Evolutionary conservation across 2,329 filamentous ascomycete species (phyloP).

Genomic region (Ascochyta viciae-villosae): DNA sequence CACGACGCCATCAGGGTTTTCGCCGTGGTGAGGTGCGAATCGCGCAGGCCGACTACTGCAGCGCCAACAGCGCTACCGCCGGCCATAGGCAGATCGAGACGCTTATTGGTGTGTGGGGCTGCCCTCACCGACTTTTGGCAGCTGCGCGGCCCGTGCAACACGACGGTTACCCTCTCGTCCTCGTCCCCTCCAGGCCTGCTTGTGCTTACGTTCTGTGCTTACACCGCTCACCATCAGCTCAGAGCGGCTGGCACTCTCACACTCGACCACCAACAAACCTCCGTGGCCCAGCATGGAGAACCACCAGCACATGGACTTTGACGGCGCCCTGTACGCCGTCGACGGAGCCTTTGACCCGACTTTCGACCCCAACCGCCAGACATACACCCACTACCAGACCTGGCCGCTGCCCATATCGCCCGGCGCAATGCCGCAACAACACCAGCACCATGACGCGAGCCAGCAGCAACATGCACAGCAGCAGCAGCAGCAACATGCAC

Average conservation of each 20-base stretch:
- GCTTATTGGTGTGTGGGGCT: slow-evolving; percentile 21
- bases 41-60: slow-evolving; percentile 35
- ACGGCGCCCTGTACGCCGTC: slow-evolving; percentile 43
- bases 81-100: slow-evolving; percentile 21
- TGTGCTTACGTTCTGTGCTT: slow-evolving; percentile 20
- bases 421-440: slow-evolving; percentile 40
- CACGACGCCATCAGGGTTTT: slow-evolving; percentile 26
- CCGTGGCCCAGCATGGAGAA: slow-evolving; percentile 52
- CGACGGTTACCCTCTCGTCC: slow-evolving; percentile 21
- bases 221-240: slow-evolving; percentile 43
- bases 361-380: slow-evolving; percentile 47
- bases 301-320: slow-evolving; percentile 47
- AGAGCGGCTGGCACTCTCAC: slow-evolving; percentile 40
- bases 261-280: slow-evolving; percentile 32
- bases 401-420: slow-evolving; percentile 50
- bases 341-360: slow-evolving; percentile 50
- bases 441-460: slow-evolving; percentile 17
- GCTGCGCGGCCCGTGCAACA: slow-evolving; percentile 17
- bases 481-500: slow-evolving; percentile 1
- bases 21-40: slow-evolving; percentile 15
- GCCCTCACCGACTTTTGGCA: slow-evolving; percentile 22
- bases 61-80: slow-evolving; percentile 34
- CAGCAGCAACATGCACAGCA: slow-evolving; percentile 17
- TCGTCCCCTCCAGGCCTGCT: slow-evolving; percentile 21
- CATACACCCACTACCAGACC: slow-evolving; percentile 41